Evolutionary conservation across 140 eudicot genomes (phyloP).

Genomic region (Oenanthe javanica): DNA sequence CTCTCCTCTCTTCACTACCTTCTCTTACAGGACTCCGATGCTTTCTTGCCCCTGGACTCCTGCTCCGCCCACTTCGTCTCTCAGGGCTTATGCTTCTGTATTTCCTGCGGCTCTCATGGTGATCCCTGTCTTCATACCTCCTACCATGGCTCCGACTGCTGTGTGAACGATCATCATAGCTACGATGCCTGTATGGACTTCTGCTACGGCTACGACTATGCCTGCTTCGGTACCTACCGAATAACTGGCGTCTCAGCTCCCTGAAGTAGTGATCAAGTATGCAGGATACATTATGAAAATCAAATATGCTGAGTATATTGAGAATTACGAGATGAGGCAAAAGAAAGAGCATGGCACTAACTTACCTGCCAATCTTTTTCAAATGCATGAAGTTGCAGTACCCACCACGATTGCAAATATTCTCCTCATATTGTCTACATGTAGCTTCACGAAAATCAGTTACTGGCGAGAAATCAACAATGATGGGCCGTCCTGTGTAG

Average conservation of each 20-base stretch:
- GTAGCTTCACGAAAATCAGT: slow-evolving; percentile 98
- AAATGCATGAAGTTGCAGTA: slow-evolving; percentile 98
- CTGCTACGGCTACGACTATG: slow-evolving; percentile 63
- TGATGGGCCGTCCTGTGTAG: slow-evolving; percentile 81
- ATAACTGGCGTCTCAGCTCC: slow-evolving; percentile 69
- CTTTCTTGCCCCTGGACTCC: slow-evolving; percentile 66
- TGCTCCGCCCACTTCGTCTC: slow-evolving; percentile 57
- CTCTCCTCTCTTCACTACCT: slow-evolving; percentile 95
- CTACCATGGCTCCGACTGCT: slow-evolving; percentile 60
- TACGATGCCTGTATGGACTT: slow-evolving; percentile 84
- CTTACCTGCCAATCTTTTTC: slow-evolving; percentile 74
- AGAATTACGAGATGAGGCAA: not conserved
- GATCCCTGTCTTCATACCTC: slow-evolving; percentile 80
- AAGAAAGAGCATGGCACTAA: not conserved
- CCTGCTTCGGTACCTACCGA: slow-evolving; percentile 68
- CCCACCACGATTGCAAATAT: slow-evolving; percentile 94
- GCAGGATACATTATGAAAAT: not conserved
- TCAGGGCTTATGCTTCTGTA: slow-evolving; percentile 72
- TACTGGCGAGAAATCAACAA: slow-evolving; percentile 94
- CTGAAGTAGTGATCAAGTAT: slow-evolving; percentile 23
- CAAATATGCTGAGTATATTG: not conserved
- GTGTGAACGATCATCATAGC: slow-evolving; percentile 84
- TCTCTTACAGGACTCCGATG: slow-evolving; percentile 71
- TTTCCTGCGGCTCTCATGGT: slow-evolving; percentile 64
- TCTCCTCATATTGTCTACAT: slow-evolving; percentile 93